Evolutionary conservation across 257 asterid genomes (phyloP).

Genomic region (Salvia hispanica): DNA sequence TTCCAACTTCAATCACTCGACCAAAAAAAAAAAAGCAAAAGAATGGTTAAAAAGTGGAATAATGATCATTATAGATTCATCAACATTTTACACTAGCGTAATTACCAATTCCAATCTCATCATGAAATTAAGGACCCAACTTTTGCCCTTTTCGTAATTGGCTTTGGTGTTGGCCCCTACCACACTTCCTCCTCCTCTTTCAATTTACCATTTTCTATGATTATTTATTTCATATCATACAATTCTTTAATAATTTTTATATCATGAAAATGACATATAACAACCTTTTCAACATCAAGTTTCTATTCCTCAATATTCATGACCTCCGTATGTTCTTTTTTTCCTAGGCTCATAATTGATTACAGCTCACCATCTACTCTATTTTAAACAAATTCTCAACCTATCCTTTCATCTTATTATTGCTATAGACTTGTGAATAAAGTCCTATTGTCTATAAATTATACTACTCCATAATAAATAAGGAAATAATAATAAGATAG

Average conservation of each 20-base stretch:
- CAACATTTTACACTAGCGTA: background rate
- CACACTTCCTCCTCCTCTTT: background rate
- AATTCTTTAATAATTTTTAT: background rate
- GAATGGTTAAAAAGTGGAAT: background rate
- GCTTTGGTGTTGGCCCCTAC: background rate
- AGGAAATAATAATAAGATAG: no score
- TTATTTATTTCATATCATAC: background rate
- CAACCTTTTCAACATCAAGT: slow-evolving; percentile 17
- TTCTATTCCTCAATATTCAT: background rate
- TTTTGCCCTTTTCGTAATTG: slow-evolving; percentile 2
- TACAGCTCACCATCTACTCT: background rate
- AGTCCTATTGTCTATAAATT: no score
- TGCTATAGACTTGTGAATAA: background rate
- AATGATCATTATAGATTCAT: background rate
- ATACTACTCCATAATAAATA: no score
- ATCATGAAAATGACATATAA: slow-evolving; percentile 1
- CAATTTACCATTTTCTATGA: background rate
- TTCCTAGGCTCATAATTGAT: background rate
- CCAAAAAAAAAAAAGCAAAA: background rate
- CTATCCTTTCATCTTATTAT: background rate
- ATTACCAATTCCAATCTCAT: background rate
- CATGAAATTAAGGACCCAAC: background rate
- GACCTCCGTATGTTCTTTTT: background rate
- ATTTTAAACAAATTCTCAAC: background rate
- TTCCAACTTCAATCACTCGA: no score